Evolutionary conservation across 345 rosid species (phyloP), one percentile per base, ranked within the genome.

Genomic region (Lepidium africanum): DNA sequence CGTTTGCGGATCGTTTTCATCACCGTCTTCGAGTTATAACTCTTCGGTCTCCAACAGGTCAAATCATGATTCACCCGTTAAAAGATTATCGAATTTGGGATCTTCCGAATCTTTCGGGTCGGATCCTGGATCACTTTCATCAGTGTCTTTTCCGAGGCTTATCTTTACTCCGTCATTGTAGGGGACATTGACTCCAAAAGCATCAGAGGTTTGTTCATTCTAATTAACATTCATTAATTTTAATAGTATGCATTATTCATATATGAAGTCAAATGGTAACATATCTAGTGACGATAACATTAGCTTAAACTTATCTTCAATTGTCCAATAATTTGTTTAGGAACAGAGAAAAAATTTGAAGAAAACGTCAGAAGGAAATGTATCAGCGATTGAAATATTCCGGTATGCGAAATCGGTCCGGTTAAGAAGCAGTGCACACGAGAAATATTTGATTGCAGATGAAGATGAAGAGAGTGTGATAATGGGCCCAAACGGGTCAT

Each of bases 401-500:
- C 67, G 65, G 27, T 78, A 80, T 72, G 96, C 91, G 21, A 90
- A 77, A 73, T 74, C 85, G 23, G 87, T 93, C 65, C 86, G 96
- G 4, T 79, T 91, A 9, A 78, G 87, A 25, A 58, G 67, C 57
- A 79, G 80, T 73, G 83, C 84, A 71, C 99, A 86, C 39, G 90
- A 81, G 71, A 90, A 91, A 68, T 93, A 83, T 67, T 79, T 93
- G 0, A 5, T 79, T 0, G 96, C 96, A 0, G 88, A 85, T 35
- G 92, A 84, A 0, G 89, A 91, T 42, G 86, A 93, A 67, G 95
- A 87, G 61, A 59, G 82, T n/a, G 91, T 91, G n/a, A 50, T 62
- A 33, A 86, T 88, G 69, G 87, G 83, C 30, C 76, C 85, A 5
- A 82, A 83, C 41, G 97, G 99, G n/a, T 76, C 85, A 5, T 39